phyloP scores from a whole-genome alignment of 345 rosid genomes.

The Moricandia arvensis region DNA sequence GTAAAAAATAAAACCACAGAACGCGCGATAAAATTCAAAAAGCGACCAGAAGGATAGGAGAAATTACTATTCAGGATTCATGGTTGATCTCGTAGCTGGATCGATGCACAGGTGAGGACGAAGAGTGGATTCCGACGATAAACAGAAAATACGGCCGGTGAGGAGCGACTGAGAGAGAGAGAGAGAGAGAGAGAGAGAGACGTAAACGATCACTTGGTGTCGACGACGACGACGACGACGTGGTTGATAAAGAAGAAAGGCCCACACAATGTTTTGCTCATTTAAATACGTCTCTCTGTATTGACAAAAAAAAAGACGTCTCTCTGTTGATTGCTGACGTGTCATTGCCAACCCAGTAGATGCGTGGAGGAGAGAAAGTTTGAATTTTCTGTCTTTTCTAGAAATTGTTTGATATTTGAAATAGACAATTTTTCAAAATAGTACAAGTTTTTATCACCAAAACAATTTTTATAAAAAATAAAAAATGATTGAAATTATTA shows the following conservation, averaged over 20 bases:
- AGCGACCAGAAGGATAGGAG: constrained; percentile 7
- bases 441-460: too few relatives aligned
- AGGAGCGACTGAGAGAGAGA: constrained; percentile 21
- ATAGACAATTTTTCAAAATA: too few relatives aligned
- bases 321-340: constrained; percentile 32
- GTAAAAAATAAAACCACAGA: constrained; percentile 4
- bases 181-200: constrained; percentile 17
- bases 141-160: constrained; percentile 37
- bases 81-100: constrained; percentile 39
- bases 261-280: constrained; percentile 14
- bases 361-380: constrained; percentile 36
- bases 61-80: constrained; percentile 96
- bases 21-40: neutral
- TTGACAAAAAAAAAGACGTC: too few relatives aligned
- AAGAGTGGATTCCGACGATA: constrained; percentile 26
- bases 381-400: neutral
- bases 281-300: constrained; percentile 24
- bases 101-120: constrained; percentile 11
- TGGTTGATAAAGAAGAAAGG: constrained; percentile 21
- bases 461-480: too few relatives aligned
- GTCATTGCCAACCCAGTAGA: constrained; percentile 28
- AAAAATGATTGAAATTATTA: too few relatives aligned
- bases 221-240: too few relatives aligned
- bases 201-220: constrained; percentile 27
- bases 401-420: too few relatives aligned